Percentiles rank a stretch among this genome's conserved stretches.
Conservation (phyloP, 23 red algal species). For the Gracilaria vermiculophylla region DNA sequence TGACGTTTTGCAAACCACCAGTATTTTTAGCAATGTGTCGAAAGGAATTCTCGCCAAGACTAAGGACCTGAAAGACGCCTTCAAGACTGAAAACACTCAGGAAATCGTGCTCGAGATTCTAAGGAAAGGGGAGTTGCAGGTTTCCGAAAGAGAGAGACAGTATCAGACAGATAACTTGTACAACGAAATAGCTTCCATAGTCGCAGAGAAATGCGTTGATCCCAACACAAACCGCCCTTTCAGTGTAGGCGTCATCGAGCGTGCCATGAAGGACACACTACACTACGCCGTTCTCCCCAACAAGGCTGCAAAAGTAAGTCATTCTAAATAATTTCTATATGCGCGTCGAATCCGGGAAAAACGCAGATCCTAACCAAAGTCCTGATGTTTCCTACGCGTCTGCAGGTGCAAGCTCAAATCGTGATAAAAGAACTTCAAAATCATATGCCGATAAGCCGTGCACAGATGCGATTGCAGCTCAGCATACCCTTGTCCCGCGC, state of each 20-base stretch:
- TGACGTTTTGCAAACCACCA: constrained; percentile 92
- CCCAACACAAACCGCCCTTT: constrained; percentile 81
- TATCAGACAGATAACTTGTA: constrained; percentile 67
- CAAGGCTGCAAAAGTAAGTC: constrained; percentile 74
- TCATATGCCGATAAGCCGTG: constrained; percentile 67
- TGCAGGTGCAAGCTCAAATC: constrained; percentile 58
- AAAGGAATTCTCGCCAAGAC: constrained; percentile 88
- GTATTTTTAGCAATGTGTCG: constrained; percentile 96
- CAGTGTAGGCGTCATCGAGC: constrained; percentile 86
- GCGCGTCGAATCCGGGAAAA: neutral
- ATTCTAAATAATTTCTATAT: neutral
- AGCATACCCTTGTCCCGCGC: constrained; percentile 24
- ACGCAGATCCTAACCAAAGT: neutral
- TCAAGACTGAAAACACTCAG: constrained; percentile 79
- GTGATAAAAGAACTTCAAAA: constrained; percentile 59
- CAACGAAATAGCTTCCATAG: constrained; percentile 87
- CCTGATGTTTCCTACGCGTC: neutral
- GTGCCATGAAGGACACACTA: constrained; percentile 77
- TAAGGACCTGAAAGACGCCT: constrained; percentile 79
- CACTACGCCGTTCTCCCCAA: constrained; percentile 89
- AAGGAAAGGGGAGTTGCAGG: constrained; percentile 86
- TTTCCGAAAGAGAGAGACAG: constrained; percentile 93
- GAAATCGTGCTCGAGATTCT: constrained; percentile 80
- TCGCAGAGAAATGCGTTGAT: constrained; percentile 89
- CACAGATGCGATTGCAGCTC: constrained; percentile 70